Evolutionary conservation across 192 early-diverging fungal species (phyloP).

Genomic region (Podila minutissima): DNA sequence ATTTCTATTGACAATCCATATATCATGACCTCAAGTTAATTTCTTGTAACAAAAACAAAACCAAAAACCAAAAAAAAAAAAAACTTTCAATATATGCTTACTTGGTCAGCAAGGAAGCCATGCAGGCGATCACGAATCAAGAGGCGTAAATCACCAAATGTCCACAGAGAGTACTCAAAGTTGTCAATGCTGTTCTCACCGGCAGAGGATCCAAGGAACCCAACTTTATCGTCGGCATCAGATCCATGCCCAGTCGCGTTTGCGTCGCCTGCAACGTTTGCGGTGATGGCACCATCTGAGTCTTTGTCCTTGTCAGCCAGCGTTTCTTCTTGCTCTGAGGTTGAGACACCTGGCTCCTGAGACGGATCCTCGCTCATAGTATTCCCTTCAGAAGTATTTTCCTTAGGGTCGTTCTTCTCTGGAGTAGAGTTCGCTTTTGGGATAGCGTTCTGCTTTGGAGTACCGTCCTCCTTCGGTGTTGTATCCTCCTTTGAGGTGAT

Average conservation of each 20-base stretch:
- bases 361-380: no score
- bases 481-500: neutral
- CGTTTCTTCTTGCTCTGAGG: no score
- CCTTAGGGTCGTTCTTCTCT: no score
- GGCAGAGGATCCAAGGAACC: neutral
- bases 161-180: constrained; percentile 45
- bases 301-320: no score
- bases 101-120: constrained; percentile 32
- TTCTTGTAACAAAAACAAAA: neutral
- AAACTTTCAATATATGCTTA: neutral
- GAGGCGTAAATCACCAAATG: constrained; percentile 30
- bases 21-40: neutral
- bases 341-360: no score
- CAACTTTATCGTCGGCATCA: neutral
- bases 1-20: constrained; percentile 10
- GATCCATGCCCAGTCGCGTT: neutral
- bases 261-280: constrained; percentile 2
- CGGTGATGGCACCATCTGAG: neutral
- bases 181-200: constrained; percentile 5
- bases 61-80: neutral
- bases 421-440: no score
- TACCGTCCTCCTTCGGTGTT: neutral
- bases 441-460: no score
- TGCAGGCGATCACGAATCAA: constrained; percentile 38
- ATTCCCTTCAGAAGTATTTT: no score